A percentile compares a stretch with the other conserved stretches of the same genome.
phyloP scores from a whole-genome alignment of 2,329 filamentous ascomycete species.

The Pseudogymnoascus verrucosus region DNA sequence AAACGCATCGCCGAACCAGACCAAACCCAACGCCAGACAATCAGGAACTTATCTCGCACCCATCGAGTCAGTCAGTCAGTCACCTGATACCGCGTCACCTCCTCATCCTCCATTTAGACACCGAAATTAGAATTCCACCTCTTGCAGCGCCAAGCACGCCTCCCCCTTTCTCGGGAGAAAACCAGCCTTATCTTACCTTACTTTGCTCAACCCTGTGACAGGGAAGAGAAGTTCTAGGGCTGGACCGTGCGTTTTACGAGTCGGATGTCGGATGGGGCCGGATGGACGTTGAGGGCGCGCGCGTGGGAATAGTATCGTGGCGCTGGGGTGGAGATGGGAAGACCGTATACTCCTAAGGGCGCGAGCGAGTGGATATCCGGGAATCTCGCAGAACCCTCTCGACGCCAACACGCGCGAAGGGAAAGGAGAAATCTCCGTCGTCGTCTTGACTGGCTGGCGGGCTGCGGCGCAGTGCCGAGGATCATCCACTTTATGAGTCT shows the following conservation, averaged over 20 bases:
- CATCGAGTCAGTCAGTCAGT: not conserved
- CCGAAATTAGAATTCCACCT: not conserved
- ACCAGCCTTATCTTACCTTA: not conserved
- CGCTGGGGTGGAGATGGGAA: no score
- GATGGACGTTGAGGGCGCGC: not conserved
- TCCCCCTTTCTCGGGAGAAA: not conserved
- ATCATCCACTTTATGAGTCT: slow-evolving; percentile 1
- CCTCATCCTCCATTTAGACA: not conserved
- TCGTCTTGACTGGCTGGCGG: not conserved
- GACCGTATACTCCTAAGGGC: not conserved
- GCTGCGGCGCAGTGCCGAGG: not conserved
- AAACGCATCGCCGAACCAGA: no score
- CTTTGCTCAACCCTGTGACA: not conserved
- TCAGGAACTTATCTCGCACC: not conserved
- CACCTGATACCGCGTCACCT: not conserved
- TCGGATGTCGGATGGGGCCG: not conserved
- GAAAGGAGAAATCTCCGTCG: not conserved
- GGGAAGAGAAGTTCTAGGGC: not conserved
- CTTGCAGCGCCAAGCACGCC: not conserved
- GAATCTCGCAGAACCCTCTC: not conserved
- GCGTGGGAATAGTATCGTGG: not conserved
- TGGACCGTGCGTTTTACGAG: not conserved
- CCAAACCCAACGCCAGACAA: no score
- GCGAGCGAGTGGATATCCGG: not conserved
- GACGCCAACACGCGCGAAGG: not conserved